Evolutionary conservation across 1,284 basidiomycete species (phyloP).

Genomic region (Sutorius eximius): DNA sequence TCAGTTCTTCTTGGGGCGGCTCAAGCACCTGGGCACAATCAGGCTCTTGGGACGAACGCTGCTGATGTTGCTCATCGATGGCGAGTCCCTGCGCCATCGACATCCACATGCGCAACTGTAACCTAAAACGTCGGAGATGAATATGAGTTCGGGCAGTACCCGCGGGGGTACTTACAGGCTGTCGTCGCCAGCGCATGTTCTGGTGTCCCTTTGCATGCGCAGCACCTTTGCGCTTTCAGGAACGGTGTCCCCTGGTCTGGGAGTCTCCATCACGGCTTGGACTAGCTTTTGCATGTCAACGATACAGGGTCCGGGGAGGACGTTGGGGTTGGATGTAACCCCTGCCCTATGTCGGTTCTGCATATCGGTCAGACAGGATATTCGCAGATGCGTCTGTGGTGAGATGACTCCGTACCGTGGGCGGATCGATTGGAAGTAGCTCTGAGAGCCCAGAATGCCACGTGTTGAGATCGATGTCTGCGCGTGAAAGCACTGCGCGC

Average conservation of each 20-base stretch:
- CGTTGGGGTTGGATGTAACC: background rate
- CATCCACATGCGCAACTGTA: conserved; percentile 33
- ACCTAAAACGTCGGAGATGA: conserved; percentile 7
- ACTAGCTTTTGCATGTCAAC: conserved; percentile 32
- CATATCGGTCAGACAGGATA: background rate
- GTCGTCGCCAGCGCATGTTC: conserved; percentile 33
- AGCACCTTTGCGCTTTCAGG: conserved; percentile 27
- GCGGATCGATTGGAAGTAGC: conserved; percentile 13
- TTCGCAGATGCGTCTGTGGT: background rate
- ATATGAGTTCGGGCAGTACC: background rate
- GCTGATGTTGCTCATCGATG: conserved; percentile 32
- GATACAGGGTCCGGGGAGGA: conserved; percentile 12
- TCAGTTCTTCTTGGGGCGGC: conserved; percentile 2
- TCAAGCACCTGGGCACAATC: conserved; percentile 14
- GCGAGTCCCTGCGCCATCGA: conserved; percentile 34
- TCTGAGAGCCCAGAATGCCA: conserved; percentile 27
- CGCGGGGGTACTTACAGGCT: conserved; percentile 28
- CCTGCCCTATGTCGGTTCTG: conserved; percentile 12
- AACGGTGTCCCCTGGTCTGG: conserved; percentile 20
- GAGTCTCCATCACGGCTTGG: conserved; percentile 26
- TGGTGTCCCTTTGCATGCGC: conserved; percentile 30
- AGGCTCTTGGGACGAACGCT: conserved; percentile 19
- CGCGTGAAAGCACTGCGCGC: conserved; percentile 21
- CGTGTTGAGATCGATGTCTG: conserved; percentile 20
- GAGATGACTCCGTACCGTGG: conserved; percentile 6